Percentiles rank a stretch among this genome's conserved stretches.
phyloP scores from a whole-genome alignment of 345 rosid genomes.

The Populus simonii region DNA sequence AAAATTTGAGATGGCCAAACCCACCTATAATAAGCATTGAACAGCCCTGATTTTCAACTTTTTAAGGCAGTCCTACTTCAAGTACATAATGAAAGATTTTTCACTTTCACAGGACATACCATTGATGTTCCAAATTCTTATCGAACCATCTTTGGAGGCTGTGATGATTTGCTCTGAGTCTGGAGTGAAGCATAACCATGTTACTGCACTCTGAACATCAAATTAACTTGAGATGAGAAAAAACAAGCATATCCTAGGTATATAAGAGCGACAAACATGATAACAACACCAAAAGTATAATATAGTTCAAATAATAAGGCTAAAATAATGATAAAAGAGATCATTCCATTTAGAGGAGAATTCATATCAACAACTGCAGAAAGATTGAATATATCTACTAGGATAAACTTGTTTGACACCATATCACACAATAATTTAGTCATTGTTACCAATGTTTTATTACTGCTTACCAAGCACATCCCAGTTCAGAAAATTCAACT shows the following conservation, averaged over 20 bases:
- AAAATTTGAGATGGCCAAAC: background rate
- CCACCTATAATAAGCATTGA: background rate
- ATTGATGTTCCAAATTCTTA: constrained; percentile 91
- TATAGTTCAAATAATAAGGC: background rate
- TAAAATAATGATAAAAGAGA: constrained; percentile 1
- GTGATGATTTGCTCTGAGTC: constrained; percentile 88
- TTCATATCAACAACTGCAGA: background rate
- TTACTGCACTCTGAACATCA: constrained; percentile 82
- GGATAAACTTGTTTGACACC: background rate
- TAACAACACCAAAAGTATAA: background rate
- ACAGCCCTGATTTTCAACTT: background rate
- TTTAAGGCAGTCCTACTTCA: background rate
- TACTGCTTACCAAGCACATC: background rate
- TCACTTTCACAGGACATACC: constrained; percentile 35
- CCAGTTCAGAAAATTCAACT: background rate
- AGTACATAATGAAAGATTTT: too few relatives aligned
- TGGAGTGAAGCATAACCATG: constrained; percentile 86
- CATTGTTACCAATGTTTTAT: background rate
- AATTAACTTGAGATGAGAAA: constrained; percentile 14
- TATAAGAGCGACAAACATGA: background rate
- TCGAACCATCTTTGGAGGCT: constrained; percentile 87
- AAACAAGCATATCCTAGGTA: constrained; percentile 5
- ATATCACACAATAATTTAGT: constrained; percentile 11
- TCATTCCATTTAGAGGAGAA: background rate
- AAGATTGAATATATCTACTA: background rate